These are phyloP conservation scores for Stagonosporopsis chrysanthemi DNA, from an alignment of 2,329 filamentous ascomycete genomes.

Conservation along the genomic window DNA sequence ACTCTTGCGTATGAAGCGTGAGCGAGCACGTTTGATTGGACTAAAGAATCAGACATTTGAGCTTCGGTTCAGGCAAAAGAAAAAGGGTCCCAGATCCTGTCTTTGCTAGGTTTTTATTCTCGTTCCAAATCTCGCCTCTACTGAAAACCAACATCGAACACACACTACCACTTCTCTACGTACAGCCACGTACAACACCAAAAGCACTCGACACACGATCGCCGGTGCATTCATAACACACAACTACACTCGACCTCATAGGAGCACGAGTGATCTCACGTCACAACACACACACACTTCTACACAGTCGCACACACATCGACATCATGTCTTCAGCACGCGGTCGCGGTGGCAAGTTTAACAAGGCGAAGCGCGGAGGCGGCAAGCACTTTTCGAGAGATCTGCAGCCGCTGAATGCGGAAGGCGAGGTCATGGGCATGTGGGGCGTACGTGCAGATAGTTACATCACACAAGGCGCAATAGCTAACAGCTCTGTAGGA, in stretches of 20 bases:
- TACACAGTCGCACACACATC: conserved; percentile 21
- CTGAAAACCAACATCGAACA: conserved; percentile 13
- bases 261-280: conserved; percentile 7
- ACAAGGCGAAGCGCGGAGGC: conserved; percentile 90
- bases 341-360: conserved; percentile 91
- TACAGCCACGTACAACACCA: conserved; percentile 9
- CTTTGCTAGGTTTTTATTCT: conserved; percentile 16
- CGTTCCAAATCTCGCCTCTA: conserved; percentile 5
- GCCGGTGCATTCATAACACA: not conserved
- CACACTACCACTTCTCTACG: conserved; percentile 14
- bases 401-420: conserved; percentile 84
- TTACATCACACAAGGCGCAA: not conserved
- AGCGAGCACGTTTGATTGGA: conserved; percentile 1
- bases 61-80: not conserved
- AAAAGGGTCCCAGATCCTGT: not conserved
- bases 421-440: conserved; percentile 89
- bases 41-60: not conserved
- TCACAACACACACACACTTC: not conserved
- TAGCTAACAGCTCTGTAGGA: conserved; percentile 39
- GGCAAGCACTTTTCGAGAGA: conserved; percentile 96
- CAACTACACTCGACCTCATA: not conserved
- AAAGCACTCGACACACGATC: conserved; percentile 14
- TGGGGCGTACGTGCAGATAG: conserved; percentile 69
- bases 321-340: conserved; percentile 63
- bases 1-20: conserved; percentile 5